These are phyloP conservation scores for Metschnikowia peoriensis DNA, from an alignment of 805 yeast species.

Conservation along the genomic window DNA sequence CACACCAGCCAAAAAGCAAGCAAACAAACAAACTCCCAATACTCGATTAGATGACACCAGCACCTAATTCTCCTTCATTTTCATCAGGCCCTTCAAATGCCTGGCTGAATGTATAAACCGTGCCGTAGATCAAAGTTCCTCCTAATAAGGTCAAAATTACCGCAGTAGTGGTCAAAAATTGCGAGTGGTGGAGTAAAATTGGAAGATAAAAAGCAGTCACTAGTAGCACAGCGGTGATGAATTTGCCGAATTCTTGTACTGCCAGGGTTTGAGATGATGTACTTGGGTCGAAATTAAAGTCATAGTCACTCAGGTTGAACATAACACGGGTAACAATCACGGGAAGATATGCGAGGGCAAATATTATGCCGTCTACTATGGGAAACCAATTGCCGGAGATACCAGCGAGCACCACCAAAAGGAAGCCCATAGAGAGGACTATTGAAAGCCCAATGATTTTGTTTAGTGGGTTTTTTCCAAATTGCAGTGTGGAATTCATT, in stretches of 20 bases:
- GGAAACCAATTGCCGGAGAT: slow-evolving; percentile 92
- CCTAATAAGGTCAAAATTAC: slow-evolving; percentile 76
- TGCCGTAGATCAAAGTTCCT: slow-evolving; percentile 77
- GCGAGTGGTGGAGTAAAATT: slow-evolving; percentile 70
- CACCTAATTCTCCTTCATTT: slow-evolving; percentile 21
- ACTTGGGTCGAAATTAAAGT: slow-evolving; percentile 41
- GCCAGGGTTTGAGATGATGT: slow-evolving; percentile 19
- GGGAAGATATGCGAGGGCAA: slow-evolving; percentile 42
- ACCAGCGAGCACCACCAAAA: slow-evolving; percentile 83
- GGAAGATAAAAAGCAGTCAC: slow-evolving; percentile 76
- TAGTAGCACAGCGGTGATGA: slow-evolving; percentile 72
- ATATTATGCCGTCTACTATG: slow-evolving; percentile 54
- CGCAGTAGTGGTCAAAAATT: slow-evolving; percentile 67
- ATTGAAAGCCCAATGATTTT: slow-evolving; percentile 74
- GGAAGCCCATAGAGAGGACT: slow-evolving; percentile 84
- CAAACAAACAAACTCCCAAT: background rate
- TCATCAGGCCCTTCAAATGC: slow-evolving; percentile 56
- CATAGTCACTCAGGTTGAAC: slow-evolving; percentile 37
- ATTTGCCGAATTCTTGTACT: slow-evolving; percentile 76
- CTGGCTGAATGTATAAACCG: slow-evolving; percentile 78
- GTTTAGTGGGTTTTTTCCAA: slow-evolving; percentile 56
- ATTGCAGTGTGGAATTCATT: slow-evolving; percentile 18
- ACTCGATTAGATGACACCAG: slow-evolving; percentile 14
- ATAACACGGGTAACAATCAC: slow-evolving; percentile 33
- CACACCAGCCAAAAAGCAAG: too few relatives aligned